Evolutionary conservation across 2,329 filamentous ascomycete species (phyloP), one percentile per base, ranked within the genome.

Genomic region (Elsinoe fawcettii): DNA sequence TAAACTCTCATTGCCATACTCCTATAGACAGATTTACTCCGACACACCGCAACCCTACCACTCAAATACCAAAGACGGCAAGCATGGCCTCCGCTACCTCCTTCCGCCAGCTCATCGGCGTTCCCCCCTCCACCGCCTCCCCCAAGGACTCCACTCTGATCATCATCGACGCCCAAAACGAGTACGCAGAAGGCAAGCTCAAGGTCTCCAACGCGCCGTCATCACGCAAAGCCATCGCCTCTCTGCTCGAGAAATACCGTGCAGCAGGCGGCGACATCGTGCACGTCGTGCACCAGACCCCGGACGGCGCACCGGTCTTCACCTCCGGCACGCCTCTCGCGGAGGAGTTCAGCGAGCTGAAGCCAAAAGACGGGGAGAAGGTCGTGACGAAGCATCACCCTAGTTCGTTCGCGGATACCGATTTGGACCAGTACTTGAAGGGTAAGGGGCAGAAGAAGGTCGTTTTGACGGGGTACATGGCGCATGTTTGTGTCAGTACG

Each of bases 131-230:
- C 12, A 80, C 77, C 0, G 83, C 83, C 6, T 78, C 80, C 0
- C 71, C 78, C 0, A 67, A 69, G 43, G 82, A 87, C 70, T 82
- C 78, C 61, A 77, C 79, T 1, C 75, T 87, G 44, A 70, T 87
- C 63, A 86, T 87, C 69, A 83, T 87, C 65, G 84, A 61, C 46
- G 84, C 84, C 1, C 85, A 88, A 65, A 86, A 86, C 65, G 85
- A 88, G 70, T 87, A 84, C 61, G 79, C 79, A 9, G 69, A 74
- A 1, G 85, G 84, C 47, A 71, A 76, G 3, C 76, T 87, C 0
- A 75, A 77, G 20, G 79, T 83, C 32, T 71, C 74, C 39, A 77
- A 84, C 59, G 75, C 84, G 1, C 64, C 72, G 0, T 60, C 72
- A 3, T 81, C 80, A 4, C 78, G 83, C 60, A 75, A 77, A 30